Evolutionary conservation across 129 eudicot species (phyloP).

Genomic region (Centaurea solstitialis): DNA sequence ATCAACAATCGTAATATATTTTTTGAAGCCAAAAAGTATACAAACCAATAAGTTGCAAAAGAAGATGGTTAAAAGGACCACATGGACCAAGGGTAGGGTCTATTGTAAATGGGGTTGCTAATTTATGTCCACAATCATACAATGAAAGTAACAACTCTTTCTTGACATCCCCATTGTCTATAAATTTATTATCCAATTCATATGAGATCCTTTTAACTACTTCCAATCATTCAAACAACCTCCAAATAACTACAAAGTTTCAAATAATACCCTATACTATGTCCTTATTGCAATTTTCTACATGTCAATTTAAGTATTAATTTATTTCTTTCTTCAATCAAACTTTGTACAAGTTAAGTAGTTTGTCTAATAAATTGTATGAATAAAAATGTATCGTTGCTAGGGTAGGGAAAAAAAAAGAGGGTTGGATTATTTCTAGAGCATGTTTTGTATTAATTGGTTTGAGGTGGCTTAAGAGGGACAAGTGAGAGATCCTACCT

Average conservation of each 20-base stretch:
- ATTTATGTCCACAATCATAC: conserved; percentile 6
- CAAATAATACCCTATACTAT: background rate
- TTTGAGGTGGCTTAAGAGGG: too few relatives aligned
- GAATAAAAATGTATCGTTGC: too few relatives aligned
- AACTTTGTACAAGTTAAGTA: too few relatives aligned
- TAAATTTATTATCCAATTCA: background rate
- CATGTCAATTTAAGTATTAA: background rate
- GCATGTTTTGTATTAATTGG: too few relatives aligned
- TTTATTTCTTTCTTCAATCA: too few relatives aligned
- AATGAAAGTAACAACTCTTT: conserved; percentile 12
- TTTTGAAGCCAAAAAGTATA: background rate
- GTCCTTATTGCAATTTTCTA: background rate
- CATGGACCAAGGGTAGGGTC: conserved; percentile 8
- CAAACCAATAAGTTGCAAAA: background rate
- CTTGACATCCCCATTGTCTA: background rate
- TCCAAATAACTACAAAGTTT: background rate
- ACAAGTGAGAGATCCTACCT: too few relatives aligned
- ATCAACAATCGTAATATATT: background rate
- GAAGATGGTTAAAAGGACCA: background rate
- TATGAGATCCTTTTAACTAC: background rate
- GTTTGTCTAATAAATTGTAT: too few relatives aligned
- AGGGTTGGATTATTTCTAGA: too few relatives aligned
- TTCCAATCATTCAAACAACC: background rate
- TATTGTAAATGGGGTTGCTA: background rate
- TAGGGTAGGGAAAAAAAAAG: too few relatives aligned